A percentile compares a stretch with the other conserved stretches of the same genome.
Evolutionary conservation across 208 protist genomes (phyloP).

Genomic region (Trypanosoma cruzi): DNA sequence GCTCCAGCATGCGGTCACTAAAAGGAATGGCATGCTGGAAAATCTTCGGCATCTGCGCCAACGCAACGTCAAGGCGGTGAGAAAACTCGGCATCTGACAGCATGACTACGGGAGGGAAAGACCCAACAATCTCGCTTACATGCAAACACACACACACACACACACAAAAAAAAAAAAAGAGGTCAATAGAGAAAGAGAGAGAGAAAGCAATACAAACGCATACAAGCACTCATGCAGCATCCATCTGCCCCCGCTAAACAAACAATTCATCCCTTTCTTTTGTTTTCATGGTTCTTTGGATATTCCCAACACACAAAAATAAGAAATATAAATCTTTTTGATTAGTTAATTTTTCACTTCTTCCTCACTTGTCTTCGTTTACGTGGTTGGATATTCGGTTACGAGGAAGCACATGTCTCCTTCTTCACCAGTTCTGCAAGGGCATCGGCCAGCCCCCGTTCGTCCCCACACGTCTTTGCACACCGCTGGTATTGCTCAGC

Average conservation of each 20-base stretch:
- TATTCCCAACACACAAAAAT: too few species aligned
- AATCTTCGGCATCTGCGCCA: constrained; percentile 42
- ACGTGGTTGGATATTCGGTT: background rate
- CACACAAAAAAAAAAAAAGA: constrained; percentile 4
- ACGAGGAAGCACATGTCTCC: background rate
- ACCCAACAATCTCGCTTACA: background rate
- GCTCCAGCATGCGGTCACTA: constrained; percentile 17
- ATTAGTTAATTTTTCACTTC: background rate
- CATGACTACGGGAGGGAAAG: constrained; percentile 1
- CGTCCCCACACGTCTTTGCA: background rate
- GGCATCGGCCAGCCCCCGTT: background rate
- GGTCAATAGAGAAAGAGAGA: background rate
- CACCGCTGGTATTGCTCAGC: constrained; percentile 12
- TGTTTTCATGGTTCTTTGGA: too few species aligned
- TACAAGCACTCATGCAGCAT: background rate
- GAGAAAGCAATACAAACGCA: background rate
- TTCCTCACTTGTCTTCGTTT: background rate
- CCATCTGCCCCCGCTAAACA: background rate
- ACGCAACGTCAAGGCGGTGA: constrained; percentile 46
- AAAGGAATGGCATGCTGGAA: constrained; percentile 54
- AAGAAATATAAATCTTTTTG: too few species aligned
- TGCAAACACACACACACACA: background rate
- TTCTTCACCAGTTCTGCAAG: constrained; percentile 13
- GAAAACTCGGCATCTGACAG: constrained; percentile 32
- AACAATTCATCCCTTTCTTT: background rate